Conservation (phyloP, 2,329 filamentous ascomycete genomes). For the Neonectria hederae region DNA sequence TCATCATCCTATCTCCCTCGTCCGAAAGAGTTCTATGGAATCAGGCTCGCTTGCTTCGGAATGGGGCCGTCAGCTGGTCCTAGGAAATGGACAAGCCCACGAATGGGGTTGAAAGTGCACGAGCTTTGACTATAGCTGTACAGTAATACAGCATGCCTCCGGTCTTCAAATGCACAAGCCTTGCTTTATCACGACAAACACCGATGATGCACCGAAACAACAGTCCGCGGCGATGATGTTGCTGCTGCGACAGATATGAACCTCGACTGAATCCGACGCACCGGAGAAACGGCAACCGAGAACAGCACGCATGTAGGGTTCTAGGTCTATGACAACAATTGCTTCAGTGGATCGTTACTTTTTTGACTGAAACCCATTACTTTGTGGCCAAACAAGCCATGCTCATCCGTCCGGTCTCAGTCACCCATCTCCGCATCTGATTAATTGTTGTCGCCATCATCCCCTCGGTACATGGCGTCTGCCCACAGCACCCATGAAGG, state of each 20-base stretch:
- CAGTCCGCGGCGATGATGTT: not conserved
- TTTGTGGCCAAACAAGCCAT: not conserved
- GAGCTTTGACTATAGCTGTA: not conserved
- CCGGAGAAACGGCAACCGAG: slow-evolving; percentile 9
- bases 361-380: not conserved
- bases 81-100: not conserved
- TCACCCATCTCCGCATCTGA: not conserved
- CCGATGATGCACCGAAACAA: not conserved
- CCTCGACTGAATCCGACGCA: slow-evolving; percentile 18
- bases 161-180: not conserved
- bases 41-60: not conserved
- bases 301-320: not conserved
- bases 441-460: not conserved
- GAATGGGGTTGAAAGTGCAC: not conserved
- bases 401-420: not conserved
- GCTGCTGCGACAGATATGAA: slow-evolving; percentile 5
- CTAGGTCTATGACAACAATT: not conserved
- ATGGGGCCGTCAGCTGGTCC: not conserved
- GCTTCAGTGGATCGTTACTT: not conserved
- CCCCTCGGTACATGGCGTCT: not conserved
- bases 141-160: not conserved
- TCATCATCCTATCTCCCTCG: not conserved
- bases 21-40: not conserved
- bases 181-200: not conserved
- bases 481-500: not conserved